Evolutionary conservation across 495 filamentous ascomycete genomes (phyloP), one percentile per base, ranked within the genome.

Genomic region (Podospora fimiseda): DNA sequence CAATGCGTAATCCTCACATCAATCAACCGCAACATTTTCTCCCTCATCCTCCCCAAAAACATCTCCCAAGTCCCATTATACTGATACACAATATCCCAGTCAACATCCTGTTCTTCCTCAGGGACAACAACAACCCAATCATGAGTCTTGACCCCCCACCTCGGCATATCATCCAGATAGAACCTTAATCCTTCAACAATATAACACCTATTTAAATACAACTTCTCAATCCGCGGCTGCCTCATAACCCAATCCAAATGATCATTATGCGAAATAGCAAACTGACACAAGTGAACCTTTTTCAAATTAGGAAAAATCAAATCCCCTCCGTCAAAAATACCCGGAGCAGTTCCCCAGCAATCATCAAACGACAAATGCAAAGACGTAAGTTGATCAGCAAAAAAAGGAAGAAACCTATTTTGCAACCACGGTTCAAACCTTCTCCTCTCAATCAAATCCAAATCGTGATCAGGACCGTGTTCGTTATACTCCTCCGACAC

Each of bases 181-280:
- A n/a, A n/a, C n/a, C n/a, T n/a, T n/a, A n/a, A n/a, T n/a, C n/a
- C n/a, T n/a, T n/a, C n/a, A n/a, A n/a, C n/a, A n/a, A n/a, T n/a
- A n/a, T n/a, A n/a, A n/a, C n/a, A n/a, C n/a, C n/a, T n/a, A n/a
- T n/a, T n/a, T n/a, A n/a, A n/a, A n/a, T n/a, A n/a, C n/a, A n/a
- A n/a, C n/a, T n/a, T n/a, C n/a, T n/a, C n/a, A n/a, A n/a, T n/a
- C n/a, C n/a, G n/a, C n/a, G n/a, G n/a, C n/a, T 54, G 51, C 9
- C 30, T 1, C 19, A 43, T 36, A 9, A 54, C 51, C 51, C 51
- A 54, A 44, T 54, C 51, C 33, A 48, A 54, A 21, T 54, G 51
- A 23, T 54, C 43, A 23, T 54, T 30, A 36, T 54, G 51, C 14
- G 43, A 43, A 36, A 54, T 54, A 22, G 48, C 43, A 43, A 42